Conservation (phyloP, 176 grass and related monocot genomes). For the maize (Zea mays) region DNA sequence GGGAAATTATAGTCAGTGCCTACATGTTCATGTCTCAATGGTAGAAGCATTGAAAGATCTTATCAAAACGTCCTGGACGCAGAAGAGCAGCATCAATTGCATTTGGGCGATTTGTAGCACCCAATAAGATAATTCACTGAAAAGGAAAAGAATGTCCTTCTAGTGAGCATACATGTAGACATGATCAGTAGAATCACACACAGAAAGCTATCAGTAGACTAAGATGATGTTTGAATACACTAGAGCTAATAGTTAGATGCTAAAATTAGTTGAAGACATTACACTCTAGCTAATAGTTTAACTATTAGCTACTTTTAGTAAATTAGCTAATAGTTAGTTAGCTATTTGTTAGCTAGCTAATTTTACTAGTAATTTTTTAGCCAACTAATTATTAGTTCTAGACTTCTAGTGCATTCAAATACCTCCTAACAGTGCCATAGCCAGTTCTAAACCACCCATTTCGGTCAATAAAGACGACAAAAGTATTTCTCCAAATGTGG, state of each 20-base stretch:
- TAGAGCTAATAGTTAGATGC: no score
- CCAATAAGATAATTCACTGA: slow-evolving; percentile 88
- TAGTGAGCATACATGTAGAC: slow-evolving; percentile 25
- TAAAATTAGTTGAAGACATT: no score
- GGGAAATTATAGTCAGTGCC: slow-evolving; percentile 1
- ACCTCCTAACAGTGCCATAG: slow-evolving; percentile 45
- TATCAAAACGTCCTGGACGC: slow-evolving; percentile 79
- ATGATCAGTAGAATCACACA: slow-evolving; percentile 16
- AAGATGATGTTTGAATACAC: no score
- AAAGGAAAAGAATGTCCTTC: neutral
- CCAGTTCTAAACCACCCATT: slow-evolving; percentile 94
- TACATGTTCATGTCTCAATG: slow-evolving; percentile 12
- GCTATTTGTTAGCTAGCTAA: no score
- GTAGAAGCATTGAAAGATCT: slow-evolving; percentile 33
- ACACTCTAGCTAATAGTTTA: no score
- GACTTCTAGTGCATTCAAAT: no score
- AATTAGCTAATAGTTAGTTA: no score
- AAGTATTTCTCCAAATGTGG: slow-evolving; percentile 80
- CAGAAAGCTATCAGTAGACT: slow-evolving; percentile 18
- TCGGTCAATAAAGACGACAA: slow-evolving; percentile 84
- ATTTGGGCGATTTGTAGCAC: slow-evolving; percentile 77
- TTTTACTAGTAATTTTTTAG: no score
- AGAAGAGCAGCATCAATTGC: slow-evolving; percentile 89
- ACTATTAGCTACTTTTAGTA: no score
- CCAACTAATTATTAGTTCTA: no score